Base-by-base conservation (phyloP, 2,329 filamentous ascomycete species). In the Fusarium caatingaense region DNA sequence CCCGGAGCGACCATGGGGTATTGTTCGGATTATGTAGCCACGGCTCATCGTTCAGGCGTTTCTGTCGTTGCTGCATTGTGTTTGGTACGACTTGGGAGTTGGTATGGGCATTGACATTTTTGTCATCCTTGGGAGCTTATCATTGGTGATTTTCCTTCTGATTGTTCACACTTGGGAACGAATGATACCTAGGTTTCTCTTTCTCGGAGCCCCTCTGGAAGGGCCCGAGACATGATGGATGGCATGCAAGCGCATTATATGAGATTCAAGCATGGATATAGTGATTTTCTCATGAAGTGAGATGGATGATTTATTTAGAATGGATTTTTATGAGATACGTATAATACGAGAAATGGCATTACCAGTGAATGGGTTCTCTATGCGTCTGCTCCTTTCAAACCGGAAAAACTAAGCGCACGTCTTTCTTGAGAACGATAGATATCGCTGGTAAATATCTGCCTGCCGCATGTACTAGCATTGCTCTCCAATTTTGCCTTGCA, bases 1-100 rank as follows among this genome's bases (percentile, higher is more conserved):
- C 37, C 20, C 27, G 37, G 44, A 48, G 41, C 23, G 41, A 51
- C 40, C 37, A 30, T n/a, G 25, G 32, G 37, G 46, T 49, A 59
- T 65, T 59, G 58, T 60, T 58, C 46, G 54, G 62, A 69, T 55
- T 56, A 57, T 53, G 45, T 60, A 62, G 58, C 58, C 59, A 55
- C 56, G 66, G 68, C 64, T 74, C 73, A 76, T 75, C 66, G 62
- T 69, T 75, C 62, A 57, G 73, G 74, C 72, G 74, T 74, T 75
- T 75, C 56, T 73, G 73, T 71, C 66, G 69, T 71, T 76, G 59
- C 63, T 70, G 67, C 64, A 70, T 64, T 69, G 59, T 66, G 42
- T 68, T 74, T 68, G 60, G 63, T 62, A 72, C 65, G 65, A 65
- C 60, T 73, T 61, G 67, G 74, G 75, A 77, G 73, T 76, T 76